Base-by-base conservation (phyloP, 2,329 filamentous ascomycete species). In the Monilinia vaccinii-corymbosi region DNA sequence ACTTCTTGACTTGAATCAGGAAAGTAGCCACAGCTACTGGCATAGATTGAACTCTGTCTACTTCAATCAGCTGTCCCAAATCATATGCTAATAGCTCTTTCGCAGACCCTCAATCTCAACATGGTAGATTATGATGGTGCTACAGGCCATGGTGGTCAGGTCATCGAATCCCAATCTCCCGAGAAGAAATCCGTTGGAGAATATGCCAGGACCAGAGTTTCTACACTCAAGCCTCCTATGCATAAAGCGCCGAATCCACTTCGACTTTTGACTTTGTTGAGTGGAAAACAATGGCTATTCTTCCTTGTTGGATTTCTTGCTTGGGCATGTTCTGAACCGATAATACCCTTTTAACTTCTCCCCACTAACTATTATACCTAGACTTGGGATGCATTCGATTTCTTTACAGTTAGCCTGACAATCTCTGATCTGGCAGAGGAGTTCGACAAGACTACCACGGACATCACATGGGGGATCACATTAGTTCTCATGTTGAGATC, bases 371-470 rank as follows among this genome's bases (percentile, higher is more conserved):
- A 62, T 50, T 10, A 4, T 32, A 7, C 3, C 25, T 49, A 69
- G 69, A 88, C 83, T 1, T 88, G 88, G 60, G 89, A 93, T 71
- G 88, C 89, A 4, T 93, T 92, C 71, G 89, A 91, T 73, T 93
- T 92, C 71, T 88, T 91, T 73, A 87, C 89, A 31, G 78, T 93
- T 10, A 88, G 85, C 5, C 89, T 93, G 64, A 88, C 91, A 72
- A 89, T 88, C 4, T 80, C 81, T 66, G 90, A 91, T 74, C 76
- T 92, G 28, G 80, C 81, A 5, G 73, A 77, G 3, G 82, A 82
- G 65, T 86, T 83, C 67, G 61, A 75, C 48, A 77, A 77, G 56
- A 82, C 82, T 63, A 85, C 84, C 65, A 89, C 88, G 72, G 80
- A 31, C 5, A 86, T 93, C 66, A 84, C 85, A 2, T 88, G 86